phyloP scores from a whole-genome alignment of 164 flowering plant genomes.

The Vitis amurensis region DNA sequence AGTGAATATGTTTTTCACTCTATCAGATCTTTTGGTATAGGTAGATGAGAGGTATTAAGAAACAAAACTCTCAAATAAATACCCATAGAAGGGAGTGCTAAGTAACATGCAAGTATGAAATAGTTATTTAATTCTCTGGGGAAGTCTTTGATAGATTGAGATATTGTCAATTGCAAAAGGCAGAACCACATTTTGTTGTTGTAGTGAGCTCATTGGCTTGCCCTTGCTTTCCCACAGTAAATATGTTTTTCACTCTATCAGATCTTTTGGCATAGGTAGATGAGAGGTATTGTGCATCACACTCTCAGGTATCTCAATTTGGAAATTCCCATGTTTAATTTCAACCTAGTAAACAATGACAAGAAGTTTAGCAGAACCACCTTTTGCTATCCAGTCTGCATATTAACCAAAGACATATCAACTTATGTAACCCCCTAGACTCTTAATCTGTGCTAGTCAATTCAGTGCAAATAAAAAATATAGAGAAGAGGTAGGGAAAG shows the following conservation, averaged over 20 bases:
- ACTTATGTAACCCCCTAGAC: too few relatives aligned
- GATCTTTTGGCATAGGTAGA: constrained; percentile 33
- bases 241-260: constrained; percentile 39
- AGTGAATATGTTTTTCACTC: too few relatives aligned
- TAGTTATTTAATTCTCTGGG: too few relatives aligned
- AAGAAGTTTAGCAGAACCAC: constrained; percentile 29
- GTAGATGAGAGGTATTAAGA: too few relatives aligned
- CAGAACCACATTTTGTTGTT: constrained; percentile 33
- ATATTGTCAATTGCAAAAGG: too few relatives aligned
- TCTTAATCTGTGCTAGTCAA: too few relatives aligned
- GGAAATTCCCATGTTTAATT: constrained; percentile 36
- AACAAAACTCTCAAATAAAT: too few relatives aligned
- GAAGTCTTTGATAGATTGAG: too few relatives aligned
- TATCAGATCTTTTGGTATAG: too few relatives aligned
- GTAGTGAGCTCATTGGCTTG: constrained; percentile 33
- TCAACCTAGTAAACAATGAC: constrained; percentile 29
- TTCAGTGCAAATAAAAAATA: not conserved
- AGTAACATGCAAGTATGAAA: not conserved
- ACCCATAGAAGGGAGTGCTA: not conserved
- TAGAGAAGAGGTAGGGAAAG: not conserved
- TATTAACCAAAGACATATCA: too few relatives aligned
- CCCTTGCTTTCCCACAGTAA: constrained; percentile 44
- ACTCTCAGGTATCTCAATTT: constrained; percentile 34
- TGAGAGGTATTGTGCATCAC: constrained; percentile 8
- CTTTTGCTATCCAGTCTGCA: constrained; percentile 26